Conservation (phyloP, 768 basidiomycete species). For the Nidula microcarpa region DNA sequence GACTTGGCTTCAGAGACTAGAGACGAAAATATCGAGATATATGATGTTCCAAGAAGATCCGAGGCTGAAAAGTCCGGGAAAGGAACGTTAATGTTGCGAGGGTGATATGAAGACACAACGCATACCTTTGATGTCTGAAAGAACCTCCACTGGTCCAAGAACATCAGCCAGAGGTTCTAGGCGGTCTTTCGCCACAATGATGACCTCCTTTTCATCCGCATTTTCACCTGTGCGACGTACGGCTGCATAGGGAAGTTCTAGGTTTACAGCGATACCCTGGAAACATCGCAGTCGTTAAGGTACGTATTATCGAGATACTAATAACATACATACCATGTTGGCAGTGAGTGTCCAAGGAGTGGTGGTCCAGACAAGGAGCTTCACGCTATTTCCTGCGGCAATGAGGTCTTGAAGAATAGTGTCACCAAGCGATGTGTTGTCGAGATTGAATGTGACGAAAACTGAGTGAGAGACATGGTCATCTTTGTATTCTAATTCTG, state of each 20-base stretch:
- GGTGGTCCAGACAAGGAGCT: conserved; percentile 91
- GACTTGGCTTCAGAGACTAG: conserved; percentile 20
- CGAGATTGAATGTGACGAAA: conserved; percentile 78
- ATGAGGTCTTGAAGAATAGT: conserved; percentile 27
- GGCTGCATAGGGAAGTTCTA: conserved; percentile 64
- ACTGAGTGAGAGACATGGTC: conserved; percentile 86
- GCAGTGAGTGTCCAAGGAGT: conserved; percentile 97
- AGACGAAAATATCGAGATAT: conserved; percentile 57
- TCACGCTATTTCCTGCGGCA: conserved; percentile 27
- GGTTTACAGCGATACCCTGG: conserved; percentile 87
- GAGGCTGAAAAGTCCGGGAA: conserved; percentile 25
- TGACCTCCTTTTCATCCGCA: conserved; percentile 17
- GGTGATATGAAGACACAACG: neutral
- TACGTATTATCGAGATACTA: neutral
- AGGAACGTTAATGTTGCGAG: neutral
- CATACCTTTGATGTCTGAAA: conserved; percentile 34
- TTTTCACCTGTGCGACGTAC: conserved; percentile 23
- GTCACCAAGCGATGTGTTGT: conserved; percentile 17
- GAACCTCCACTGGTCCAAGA: conserved; percentile 31
- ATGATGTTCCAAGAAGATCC: conserved; percentile 57
- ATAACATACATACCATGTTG: conserved; percentile 69
- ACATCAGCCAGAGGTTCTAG: conserved; percentile 33
- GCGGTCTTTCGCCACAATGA: conserved; percentile 51
- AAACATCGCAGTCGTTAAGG: conserved; percentile 5
- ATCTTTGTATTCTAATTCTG: conserved; percentile 88